Evolutionary conservation across 2,329 filamentous ascomycete species (phyloP), one percentile per base, ranked within the genome.

Genomic region (Trichoderma sp.): DNA sequence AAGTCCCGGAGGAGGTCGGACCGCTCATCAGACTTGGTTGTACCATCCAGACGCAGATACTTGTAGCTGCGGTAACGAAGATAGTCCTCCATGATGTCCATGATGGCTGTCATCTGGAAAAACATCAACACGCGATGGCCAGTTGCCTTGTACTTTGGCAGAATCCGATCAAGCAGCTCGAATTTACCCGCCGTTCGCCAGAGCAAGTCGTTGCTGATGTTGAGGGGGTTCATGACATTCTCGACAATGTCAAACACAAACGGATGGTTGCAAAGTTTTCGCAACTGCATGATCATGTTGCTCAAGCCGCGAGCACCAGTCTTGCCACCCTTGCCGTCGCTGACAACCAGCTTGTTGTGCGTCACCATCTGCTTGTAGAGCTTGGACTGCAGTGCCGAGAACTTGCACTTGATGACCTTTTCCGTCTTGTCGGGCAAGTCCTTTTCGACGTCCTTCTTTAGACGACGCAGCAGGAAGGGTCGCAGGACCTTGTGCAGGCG

Each of bases 61-160:
- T 90, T 85, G 70, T 97, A 83, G 54, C 89, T 90, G 69, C 92
- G 87, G 73, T 92, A 90, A 3, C 94, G 90, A 68, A 99, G 79
- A 76, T 96, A 99, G 76, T 99, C 95, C 72, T 99, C 95, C 95
- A 99, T 98, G 74, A 99, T 99, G 79, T 99, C 97, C 95, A 99
- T 99, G 75, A 99, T 99, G 68, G 96, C 93, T 4, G 95, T 99
- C 95, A 99, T 99, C 77, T 99, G 95, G 84, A 99, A 99, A 85
- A 99, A 99, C 91, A 99, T 98, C 76, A 99, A 83, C 30, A 98
- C 93, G 78, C 95, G 90, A 86, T 99, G 95, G 17, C 92, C 92
- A 1, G 92, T 93, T 3, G 85, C 88, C 71, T 91, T 87, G 78
- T 99, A 98, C 79, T 99, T 99, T 54, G 95, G 95, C 68, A 99